phyloP scores from a whole-genome alignment of 257 asterid genomes.

The Gynochthodes officinalis region DNA sequence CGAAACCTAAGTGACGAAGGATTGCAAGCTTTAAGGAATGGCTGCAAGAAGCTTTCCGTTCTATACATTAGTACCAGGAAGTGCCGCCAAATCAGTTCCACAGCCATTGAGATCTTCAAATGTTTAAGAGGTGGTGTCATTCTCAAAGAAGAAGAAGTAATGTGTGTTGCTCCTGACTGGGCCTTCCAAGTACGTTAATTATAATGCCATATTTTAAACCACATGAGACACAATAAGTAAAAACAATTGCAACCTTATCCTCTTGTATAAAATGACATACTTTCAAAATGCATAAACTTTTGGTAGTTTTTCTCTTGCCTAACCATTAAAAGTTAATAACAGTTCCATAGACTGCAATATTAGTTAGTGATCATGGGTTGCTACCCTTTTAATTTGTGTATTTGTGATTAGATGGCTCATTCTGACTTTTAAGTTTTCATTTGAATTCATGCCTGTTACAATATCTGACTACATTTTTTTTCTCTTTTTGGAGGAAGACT shows the following conservation, averaged over 20 bases:
- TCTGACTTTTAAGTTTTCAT: background rate
- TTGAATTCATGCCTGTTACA: too few relatives aligned
- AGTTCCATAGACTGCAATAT: background rate
- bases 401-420: background rate
- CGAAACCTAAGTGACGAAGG: constrained; percentile 54
- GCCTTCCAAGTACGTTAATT: constrained; percentile 26
- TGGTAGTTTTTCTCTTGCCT: background rate
- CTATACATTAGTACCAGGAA: constrained; percentile 43
- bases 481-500: too few relatives aligned
- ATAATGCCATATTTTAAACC: background rate
- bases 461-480: too few relatives aligned
- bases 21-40: constrained; percentile 46
- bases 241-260: background rate
- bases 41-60: constrained; percentile 47
- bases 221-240: background rate
- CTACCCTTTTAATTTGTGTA: too few relatives aligned
- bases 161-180: constrained; percentile 46
- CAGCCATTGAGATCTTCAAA: constrained; percentile 46
- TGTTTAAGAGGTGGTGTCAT: constrained; percentile 47
- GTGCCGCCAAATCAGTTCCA: constrained; percentile 31
- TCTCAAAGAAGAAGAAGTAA: constrained; percentile 47
- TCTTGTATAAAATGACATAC: background rate
- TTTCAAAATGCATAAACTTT: background rate
- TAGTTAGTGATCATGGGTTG: background rate
- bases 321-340: background rate